These are phyloP conservation scores for Daucus carota DNA, from an alignment of 129 eudicot species.

Conservation along the genomic window DH1_v3.0 NC_030382.2:35060501-35061000, in stretches of 20 bases:
- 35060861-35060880: neutral
- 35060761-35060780: too few species aligned
- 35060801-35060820: neutral
- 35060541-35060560: conserved; percentile 93
- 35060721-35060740: too few species aligned
- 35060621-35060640: neutral
- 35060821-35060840: neutral
- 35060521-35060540: conserved; percentile 79
- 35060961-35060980: neutral
- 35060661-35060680: neutral
- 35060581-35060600: conserved; percentile 87
- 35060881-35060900: neutral
- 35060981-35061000: neutral
- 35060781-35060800: too few species aligned
- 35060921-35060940: neutral
- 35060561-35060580: conserved; percentile 96
- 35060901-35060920: neutral
- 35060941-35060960: neutral
- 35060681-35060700: too few species aligned
- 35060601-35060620: conserved; percentile 83
- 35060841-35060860: neutral
- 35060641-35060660: neutral
- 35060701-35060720: too few species aligned
- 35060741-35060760: too few species aligned
- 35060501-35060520: conserved; percentile 90